Evolutionary conservation across 768 basidiomycete genomes (phyloP).

Genomic region (Tricholoma furcatifolium): DNA sequence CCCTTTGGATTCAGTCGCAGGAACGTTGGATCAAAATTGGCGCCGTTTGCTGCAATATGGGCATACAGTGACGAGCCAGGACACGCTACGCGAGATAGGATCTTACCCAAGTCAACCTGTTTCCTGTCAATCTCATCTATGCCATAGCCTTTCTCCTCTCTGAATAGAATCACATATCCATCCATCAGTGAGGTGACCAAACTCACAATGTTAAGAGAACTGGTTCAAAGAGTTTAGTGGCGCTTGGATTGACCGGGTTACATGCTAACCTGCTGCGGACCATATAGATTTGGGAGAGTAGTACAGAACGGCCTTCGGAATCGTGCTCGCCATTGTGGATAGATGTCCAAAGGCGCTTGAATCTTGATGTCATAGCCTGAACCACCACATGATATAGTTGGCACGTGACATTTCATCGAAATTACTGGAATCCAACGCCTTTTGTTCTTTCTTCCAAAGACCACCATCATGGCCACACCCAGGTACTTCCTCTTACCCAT

Average conservation of each 20-base stretch:
- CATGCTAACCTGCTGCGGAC: conserved; percentile 57
- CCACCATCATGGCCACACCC: conserved; percentile 11
- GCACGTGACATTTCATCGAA: conserved; percentile 16
- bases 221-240: conserved; percentile 16
- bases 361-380: background rate
- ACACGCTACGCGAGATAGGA: too few species aligned
- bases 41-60: conserved; percentile 58
- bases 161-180: conserved; percentile 17
- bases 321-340: conserved; percentile 26
- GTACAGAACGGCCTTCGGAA: conserved; percentile 84
- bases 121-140: conserved; percentile 71
- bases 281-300: conserved; percentile 59
- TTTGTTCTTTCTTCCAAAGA: background rate
- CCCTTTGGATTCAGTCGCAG: conserved; percentile 79
- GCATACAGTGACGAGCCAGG: too few species aligned
- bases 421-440: conserved; percentile 10
- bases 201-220: conserved; percentile 59
- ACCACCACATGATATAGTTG: background rate
- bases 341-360: background rate
- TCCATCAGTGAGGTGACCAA: conserved; percentile 5
- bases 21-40: conserved; percentile 75
- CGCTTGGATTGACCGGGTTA: background rate
- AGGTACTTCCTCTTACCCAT: conserved; percentile 3
- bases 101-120: conserved; percentile 59
- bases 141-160: conserved; percentile 83